These are phyloP conservation scores for Puccinia horiana DNA, from an alignment of 1,284 basidiomycete genomes.

Conservation along the genomic window DNA sequence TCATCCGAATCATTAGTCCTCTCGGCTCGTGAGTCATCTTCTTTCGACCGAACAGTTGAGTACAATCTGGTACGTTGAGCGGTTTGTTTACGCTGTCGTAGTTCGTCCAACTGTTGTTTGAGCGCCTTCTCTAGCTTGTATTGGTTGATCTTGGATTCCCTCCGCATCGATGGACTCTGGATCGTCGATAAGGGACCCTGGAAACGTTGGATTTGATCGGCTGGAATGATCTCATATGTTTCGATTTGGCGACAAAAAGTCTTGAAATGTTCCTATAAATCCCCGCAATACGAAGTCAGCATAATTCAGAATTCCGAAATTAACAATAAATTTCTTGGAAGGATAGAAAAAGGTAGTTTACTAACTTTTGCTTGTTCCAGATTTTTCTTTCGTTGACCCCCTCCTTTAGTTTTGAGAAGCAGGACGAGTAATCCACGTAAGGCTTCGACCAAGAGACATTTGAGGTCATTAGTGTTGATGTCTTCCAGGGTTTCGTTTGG, in stretches of 20 bases:
- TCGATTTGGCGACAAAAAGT: constrained; percentile 67
- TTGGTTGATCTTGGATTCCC: constrained; percentile 84
- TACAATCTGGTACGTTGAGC: background rate
- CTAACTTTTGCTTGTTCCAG: constrained; percentile 68
- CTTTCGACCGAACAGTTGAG: background rate
- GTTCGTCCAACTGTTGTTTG: constrained; percentile 66
- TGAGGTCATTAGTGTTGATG: constrained; percentile 74
- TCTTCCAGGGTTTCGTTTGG: constrained; percentile 82
- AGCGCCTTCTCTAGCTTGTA: constrained; percentile 81
- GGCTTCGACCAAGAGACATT: constrained; percentile 77
- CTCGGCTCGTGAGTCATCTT: background rate
- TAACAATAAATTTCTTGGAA: background rate
- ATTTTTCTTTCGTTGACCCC: constrained; percentile 66
- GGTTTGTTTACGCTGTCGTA: constrained; percentile 6
- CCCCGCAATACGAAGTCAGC: constrained; percentile 10
- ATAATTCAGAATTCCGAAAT: background rate
- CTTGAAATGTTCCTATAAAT: constrained; percentile 65
- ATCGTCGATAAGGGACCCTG: constrained; percentile 65
- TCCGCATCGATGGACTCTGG: constrained; percentile 68
- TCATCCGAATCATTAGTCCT: constrained; percentile 63
- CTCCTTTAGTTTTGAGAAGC: constrained; percentile 67
- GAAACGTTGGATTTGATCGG: constrained; percentile 60
- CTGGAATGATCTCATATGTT: constrained; percentile 68
- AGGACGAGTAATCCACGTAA: constrained; percentile 72
- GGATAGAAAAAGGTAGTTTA: constrained; percentile 52